Percentiles rank a stretch among this genome's conserved stretches.
Evolutionary conservation across 1,284 basidiomycete genomes (phyloP).

Genomic region (Cystobasidium sp.): DNA sequence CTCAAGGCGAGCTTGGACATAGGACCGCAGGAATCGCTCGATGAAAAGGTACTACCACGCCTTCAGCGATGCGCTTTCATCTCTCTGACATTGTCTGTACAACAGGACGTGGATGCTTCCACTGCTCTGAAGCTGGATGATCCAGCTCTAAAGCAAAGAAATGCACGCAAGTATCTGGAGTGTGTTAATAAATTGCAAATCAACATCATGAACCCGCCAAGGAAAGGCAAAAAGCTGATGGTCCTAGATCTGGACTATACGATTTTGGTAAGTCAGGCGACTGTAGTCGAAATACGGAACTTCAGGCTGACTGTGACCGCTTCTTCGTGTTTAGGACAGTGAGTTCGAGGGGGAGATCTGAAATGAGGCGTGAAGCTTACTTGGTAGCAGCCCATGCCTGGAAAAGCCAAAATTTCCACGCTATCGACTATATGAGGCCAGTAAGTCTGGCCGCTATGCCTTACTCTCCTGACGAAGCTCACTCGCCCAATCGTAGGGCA

Average conservation of each 20-base stretch:
- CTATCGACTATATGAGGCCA: conserved; percentile 43
- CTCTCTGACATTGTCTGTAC: neutral
- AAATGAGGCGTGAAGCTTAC: conserved; percentile 60
- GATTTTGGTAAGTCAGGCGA: conserved; percentile 52
- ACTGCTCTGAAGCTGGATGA: conserved; percentile 62
- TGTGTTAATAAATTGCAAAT: conserved; percentile 67
- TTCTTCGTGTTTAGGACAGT: conserved; percentile 61
- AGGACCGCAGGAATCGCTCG: conserved; percentile 76
- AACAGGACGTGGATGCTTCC: conserved; percentile 63
- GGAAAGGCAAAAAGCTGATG: conserved; percentile 75
- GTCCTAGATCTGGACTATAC: conserved; percentile 88
- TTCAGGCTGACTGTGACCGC: neutral
- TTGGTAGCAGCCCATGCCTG: conserved; percentile 27
- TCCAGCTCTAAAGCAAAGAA: conserved; percentile 59
- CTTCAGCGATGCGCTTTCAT: neutral
- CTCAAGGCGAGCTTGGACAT: conserved; percentile 71
- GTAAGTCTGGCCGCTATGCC: neutral
- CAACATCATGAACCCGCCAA: conserved; percentile 68
- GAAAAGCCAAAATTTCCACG: conserved; percentile 41
- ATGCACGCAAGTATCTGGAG: conserved; percentile 76
- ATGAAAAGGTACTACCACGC: conserved; percentile 65
- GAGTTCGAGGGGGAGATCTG: conserved; percentile 76
- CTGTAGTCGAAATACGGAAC: neutral
- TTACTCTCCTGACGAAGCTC: no score
- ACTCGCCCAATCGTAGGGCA: conserved; percentile 54